Evolutionary conservation across 1,139 yeast genomes (phyloP).

Genomic region (Debaryomyces fabryi): DNA sequence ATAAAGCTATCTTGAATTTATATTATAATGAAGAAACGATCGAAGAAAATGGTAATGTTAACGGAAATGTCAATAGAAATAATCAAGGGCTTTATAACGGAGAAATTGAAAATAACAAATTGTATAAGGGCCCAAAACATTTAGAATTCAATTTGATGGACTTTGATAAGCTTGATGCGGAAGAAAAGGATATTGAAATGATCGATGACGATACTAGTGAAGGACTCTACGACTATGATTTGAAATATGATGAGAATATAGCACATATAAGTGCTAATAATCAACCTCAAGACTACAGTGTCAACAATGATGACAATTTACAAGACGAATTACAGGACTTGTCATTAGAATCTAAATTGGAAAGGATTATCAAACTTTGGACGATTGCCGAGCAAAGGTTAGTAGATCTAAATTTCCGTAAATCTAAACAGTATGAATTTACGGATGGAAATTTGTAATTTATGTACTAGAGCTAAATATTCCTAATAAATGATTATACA

Average conservation of each 20-base stretch:
- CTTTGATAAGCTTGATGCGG: conserved; percentile 7
- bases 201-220: conserved; percentile 13
- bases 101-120: conserved; percentile 7
- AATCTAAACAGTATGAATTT: conserved; percentile 28
- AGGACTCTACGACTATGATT: conserved; percentile 11
- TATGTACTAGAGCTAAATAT: background rate
- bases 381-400: conserved; percentile 60
- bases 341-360: conserved; percentile 51
- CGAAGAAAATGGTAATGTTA: conserved; percentile 7
- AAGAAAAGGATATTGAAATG: conserved; percentile 14
- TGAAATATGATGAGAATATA: conserved; percentile 15
- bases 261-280: conserved; percentile 9
- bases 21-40: conserved; percentile 16
- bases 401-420: conserved; percentile 39
- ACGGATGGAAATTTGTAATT: conserved; percentile 16
- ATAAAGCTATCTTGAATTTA: conserved; percentile 46
- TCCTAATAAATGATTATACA: conserved; percentile 38
- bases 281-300: conserved; percentile 14
- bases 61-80: conserved; percentile 8
- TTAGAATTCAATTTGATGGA: conserved; percentile 20
- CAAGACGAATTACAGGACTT: conserved; percentile 26
- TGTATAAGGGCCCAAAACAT: conserved; percentile 22
- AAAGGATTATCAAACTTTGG: conserved; percentile 61
- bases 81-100: conserved; percentile 7
- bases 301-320: conserved; percentile 22